Conservation (phyloP, 208 protist genomes). For the Leishmania lainsoni region DNA sequence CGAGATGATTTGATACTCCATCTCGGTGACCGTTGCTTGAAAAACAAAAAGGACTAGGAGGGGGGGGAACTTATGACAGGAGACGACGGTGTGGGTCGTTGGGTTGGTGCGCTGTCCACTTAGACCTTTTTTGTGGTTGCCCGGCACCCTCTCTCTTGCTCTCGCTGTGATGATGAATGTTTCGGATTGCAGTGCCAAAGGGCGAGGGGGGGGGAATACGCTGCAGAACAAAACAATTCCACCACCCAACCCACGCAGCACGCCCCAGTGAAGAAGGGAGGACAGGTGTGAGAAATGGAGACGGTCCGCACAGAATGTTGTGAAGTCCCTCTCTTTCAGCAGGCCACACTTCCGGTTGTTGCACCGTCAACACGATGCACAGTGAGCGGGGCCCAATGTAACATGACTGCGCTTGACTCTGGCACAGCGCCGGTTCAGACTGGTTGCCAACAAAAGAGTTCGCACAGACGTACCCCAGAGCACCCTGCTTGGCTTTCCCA, state of each 20-base stretch:
- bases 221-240: background rate
- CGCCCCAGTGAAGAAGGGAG: background rate
- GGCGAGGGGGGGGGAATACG: background rate
- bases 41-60: background rate
- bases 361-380: background rate
- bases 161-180: background rate
- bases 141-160: background rate
- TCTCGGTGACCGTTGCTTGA: slow-evolving; percentile 2
- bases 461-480: background rate
- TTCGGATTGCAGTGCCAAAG: background rate
- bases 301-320: background rate
- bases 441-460: background rate
- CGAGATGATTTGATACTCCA: slow-evolving; percentile 75
- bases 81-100: background rate
- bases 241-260: background rate
- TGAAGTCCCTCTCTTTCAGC: background rate
- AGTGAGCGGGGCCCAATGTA: background rate
- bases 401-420: background rate
- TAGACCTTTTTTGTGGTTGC: background rate
- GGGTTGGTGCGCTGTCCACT: background rate
- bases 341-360: background rate
- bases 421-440: background rate
- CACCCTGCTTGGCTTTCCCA: background rate
- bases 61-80: background rate
- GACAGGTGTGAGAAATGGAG: background rate